Base-by-base conservation (phyloP, 2,329 filamentous ascomycete genomes). In the Colletotrichum coccodes region DNA sequence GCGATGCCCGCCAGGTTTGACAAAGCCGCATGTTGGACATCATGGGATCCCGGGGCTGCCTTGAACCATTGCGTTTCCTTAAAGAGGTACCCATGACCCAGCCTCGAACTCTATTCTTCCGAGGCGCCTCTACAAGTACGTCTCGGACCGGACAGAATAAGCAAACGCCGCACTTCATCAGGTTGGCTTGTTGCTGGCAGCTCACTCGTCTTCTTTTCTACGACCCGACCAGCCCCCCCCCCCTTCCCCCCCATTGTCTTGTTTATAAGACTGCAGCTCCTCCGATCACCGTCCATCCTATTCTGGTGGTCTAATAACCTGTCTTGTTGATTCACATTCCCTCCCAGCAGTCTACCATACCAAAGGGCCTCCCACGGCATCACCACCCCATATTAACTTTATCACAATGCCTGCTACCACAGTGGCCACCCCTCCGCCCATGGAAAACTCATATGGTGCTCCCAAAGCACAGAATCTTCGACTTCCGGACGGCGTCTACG, bases 401-500 rank as follows among this genome's bases (percentile, higher is more conserved):
- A 34, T 23, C 21, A 65, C 2, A 21, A 70, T 67, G 46, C 46
- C 68, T 8, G 28, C 52, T 23, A 34, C 38, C 12, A 59, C n/a
- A 3, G 28, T 60, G 58, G 4, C 46, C 14, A 50, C 68, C 3
- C 34, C 46, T 6, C 50, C 59, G 8, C 53, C 49, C 5, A 18
- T 32, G 7, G 59, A 54, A 36, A 4, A 11, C 18, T 26, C 50
- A 3, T 64, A 57, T 12, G 70, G 68, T 6, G 40, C 57, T 6
- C 60, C 70, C 54, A 71, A 71, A 30, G 60, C 68, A 2, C 6
- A 26, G 12, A 44, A 53, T 18, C 14, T 58, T 7, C 42, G 68
- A 11, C 68, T 71, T 2, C 68, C 63, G 6, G 63, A 64, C 46
- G 79, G 79, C 54, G 77, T 81, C 58, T 81, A 81, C 72, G 78